Evolutionary conservation across 2,329 filamentous ascomycete genomes (phyloP).

Genomic region (Alternaria dauci): DNA sequence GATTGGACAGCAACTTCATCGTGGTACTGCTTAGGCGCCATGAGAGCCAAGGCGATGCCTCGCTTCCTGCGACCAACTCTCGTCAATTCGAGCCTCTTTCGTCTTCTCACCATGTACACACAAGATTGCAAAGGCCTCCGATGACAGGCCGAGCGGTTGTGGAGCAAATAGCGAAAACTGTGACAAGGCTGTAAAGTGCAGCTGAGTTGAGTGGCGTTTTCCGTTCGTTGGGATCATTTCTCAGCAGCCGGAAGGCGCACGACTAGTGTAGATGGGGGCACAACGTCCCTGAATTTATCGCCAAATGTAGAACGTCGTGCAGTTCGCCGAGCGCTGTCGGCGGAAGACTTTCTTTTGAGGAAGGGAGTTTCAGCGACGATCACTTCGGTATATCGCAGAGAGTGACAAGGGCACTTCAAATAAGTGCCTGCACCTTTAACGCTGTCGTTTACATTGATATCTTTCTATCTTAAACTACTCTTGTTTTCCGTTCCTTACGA

Average conservation of each 20-base stretch:
- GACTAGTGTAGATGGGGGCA: neutral
- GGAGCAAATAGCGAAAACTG: constrained; percentile 2
- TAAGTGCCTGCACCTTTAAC: neutral
- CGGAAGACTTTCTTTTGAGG: neutral
- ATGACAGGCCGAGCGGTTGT: constrained; percentile 1
- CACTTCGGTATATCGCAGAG: neutral
- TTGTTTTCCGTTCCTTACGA: neutral
- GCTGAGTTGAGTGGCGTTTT: constrained; percentile 10
- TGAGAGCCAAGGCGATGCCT: neutral
- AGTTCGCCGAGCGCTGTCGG: constrained; percentile 1
- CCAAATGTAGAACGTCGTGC: constrained; percentile 7
- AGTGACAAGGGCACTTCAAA: neutral
- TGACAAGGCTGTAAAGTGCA: neutral
- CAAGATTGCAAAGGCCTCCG: neutral
- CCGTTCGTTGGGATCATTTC: neutral
- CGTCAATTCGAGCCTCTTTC: constrained; percentile 1
- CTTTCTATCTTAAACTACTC: neutral
- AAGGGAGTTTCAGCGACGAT: neutral
- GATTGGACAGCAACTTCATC: neutral
- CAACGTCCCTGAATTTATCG: neutral
- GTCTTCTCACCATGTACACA: neutral
- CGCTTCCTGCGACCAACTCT: constrained; percentile 1
- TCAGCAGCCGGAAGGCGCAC: neutral
- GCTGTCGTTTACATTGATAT: neutral
- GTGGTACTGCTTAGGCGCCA: neutral